Evolutionary conservation across 805 yeast genomes (phyloP), one percentile per base, ranked within the genome.

Genomic region (Yamadazyma kitorensis): DNA sequence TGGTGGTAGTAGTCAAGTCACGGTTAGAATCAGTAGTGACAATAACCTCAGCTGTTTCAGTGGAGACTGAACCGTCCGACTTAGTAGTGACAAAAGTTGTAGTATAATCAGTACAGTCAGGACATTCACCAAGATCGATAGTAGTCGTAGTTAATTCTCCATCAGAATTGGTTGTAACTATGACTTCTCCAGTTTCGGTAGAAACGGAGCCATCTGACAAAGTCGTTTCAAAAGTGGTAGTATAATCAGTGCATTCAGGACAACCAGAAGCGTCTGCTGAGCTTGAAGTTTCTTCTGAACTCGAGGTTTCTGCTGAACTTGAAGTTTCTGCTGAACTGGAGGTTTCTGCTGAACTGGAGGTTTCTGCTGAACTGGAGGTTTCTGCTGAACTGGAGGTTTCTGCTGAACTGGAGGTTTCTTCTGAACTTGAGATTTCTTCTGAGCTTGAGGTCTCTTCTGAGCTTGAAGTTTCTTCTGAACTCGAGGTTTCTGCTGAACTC

Each of bases 91-190:
- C 38, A 15, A 31, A 26, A 17, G 38, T 39, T 13, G 37, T 37
- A 12, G 43, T 39, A 27, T 40, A 42, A 2, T 33, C 42, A 24
- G 49, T 39, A 31, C 45, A 43, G 17, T 37, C 45, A 17, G 39
- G 34, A 34, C 48, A 43, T 14, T 33, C 39, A 11, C 17, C 24
- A 12, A 21, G 9, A 9, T 10, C 11, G 6, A 7, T 27, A 14
- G 31, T 29, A 15, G 37, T 29, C 11, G 41, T 37, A 11, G 11
- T 11, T 11, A 33, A 27, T 6, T 21, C 17, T 14, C 41, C 44
- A 24, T 25, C 32, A n/a, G 41, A 20, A 28, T 41, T 33, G n/a
- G 45, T 36, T 17, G 47, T 37, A 6, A 45, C 41, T 30, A 42
- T 34, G n/a, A 44, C 40, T 4, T 26, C 39, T n/a, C 34, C 47